Percentiles rank a stretch among this genome's conserved stretches.
These are phyloP conservation scores for Leccinum subgranulosum DNA, from an alignment of 768 basidiomycete genomes.

Conservation along the genomic window DNA sequence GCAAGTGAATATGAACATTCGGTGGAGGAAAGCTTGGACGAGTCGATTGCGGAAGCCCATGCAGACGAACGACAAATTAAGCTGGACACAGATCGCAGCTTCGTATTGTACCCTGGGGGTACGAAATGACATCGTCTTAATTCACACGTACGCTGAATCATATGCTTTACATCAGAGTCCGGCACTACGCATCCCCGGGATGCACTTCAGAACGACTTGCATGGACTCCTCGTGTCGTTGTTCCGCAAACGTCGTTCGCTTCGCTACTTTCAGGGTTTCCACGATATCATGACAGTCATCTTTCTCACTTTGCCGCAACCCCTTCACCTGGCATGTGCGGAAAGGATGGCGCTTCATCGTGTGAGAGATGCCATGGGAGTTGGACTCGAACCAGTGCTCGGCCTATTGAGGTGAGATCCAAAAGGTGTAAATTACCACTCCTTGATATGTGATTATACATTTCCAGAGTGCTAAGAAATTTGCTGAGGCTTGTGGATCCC, in stretches of 20 bases:
- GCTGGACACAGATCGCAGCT: conserved; percentile 90
- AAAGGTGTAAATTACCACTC: background rate
- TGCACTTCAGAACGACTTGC: conserved; percentile 59
- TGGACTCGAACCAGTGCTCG: conserved; percentile 81
- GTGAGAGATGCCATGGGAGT: conserved; percentile 87
- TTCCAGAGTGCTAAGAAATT: conserved; percentile 65
- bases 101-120: conserved; percentile 92
- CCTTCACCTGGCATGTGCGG: conserved; percentile 52
- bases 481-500: conserved; percentile 70
- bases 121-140: conserved; percentile 21
- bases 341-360: conserved; percentile 32
- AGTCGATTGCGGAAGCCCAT: conserved; percentile 37
- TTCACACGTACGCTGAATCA: conserved; percentile 8
- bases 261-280: conserved; percentile 90
- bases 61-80: conserved; percentile 83
- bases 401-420: conserved; percentile 58
- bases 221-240: conserved; percentile 68
- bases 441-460: background rate
- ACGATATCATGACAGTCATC: conserved; percentile 86
- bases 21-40: background rate
- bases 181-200: conserved; percentile 34
- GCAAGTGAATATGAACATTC: background rate
- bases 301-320: conserved; percentile 68
- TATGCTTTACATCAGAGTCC: conserved; percentile 16
- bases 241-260: conserved; percentile 72